phyloP scores from a whole-genome alignment of 805 yeast genomes.

The Saccharomycopsis sp. region DNA sequence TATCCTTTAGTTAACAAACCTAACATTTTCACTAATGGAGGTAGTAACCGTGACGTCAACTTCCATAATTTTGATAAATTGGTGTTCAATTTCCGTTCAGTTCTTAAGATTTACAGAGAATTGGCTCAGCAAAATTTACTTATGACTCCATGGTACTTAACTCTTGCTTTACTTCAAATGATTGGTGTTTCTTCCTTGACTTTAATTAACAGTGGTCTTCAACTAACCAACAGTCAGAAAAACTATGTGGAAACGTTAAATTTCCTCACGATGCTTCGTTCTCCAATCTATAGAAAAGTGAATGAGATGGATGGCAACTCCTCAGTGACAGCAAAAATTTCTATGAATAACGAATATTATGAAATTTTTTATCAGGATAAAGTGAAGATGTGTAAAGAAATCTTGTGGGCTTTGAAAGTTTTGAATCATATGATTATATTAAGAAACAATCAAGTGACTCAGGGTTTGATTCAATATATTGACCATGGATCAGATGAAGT shows the following conservation, averaged over 20 bases:
- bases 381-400: slow-evolving; percentile 46
- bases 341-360: slow-evolving; percentile 6
- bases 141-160: slow-evolving; percentile 48
- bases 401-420: slow-evolving; percentile 56
- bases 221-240: slow-evolving; percentile 27
- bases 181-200: slow-evolving; percentile 37
- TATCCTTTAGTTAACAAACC: slow-evolving; percentile 10
- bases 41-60: background rate
- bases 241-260: slow-evolving; percentile 28
- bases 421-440: slow-evolving; percentile 44
- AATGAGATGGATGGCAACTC: background rate
- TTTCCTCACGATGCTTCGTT: slow-evolving; percentile 28
- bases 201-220: slow-evolving; percentile 38
- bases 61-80: slow-evolving; percentile 24
- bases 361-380: slow-evolving; percentile 14
- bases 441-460: slow-evolving; percentile 36
- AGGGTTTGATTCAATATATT: slow-evolving; percentile 31
- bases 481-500: slow-evolving; percentile 49
- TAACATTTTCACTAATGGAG: slow-evolving; percentile 14
- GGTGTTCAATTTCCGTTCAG: slow-evolving; percentile 28
- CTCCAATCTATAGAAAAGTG: slow-evolving; percentile 25
- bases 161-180: slow-evolving; percentile 37
- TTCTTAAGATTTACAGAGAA: slow-evolving; percentile 29
- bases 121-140: slow-evolving; percentile 27
- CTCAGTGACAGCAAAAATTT: too few relatives aligned